phyloP scores from a whole-genome alignment of 345 rosid genomes.

The Lumnitzera littorea region DNA sequence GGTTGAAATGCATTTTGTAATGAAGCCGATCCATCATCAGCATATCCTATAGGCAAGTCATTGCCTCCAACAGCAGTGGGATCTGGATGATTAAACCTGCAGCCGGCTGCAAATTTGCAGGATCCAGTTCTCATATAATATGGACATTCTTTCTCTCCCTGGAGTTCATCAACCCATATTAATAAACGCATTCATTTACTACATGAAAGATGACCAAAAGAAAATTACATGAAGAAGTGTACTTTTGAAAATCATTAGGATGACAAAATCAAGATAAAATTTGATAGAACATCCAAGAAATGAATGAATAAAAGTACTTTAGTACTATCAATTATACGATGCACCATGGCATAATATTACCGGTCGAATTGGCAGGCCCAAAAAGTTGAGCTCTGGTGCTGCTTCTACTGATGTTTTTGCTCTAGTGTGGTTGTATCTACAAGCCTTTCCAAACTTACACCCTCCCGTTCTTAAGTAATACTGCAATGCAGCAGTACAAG shows the following conservation, averaged over 20 bases:
- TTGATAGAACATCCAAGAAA: too few relatives aligned
- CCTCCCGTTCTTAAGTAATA: slow-evolving; percentile 78
- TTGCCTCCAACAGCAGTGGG: slow-evolving; percentile 39
- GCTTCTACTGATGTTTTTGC: slow-evolving; percentile 22
- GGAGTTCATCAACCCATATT: slow-evolving; percentile 5
- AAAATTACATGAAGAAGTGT: too few relatives aligned
- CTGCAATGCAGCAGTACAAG: slow-evolving; percentile 24
- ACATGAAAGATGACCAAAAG: too few relatives aligned
- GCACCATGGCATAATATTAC: slow-evolving; percentile 12
- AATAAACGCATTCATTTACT: too few relatives aligned
- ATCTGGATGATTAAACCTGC: slow-evolving; percentile 85
- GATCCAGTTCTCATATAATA: slow-evolving; percentile 83
- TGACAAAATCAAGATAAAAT: too few relatives aligned
- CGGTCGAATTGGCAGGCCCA: slow-evolving; percentile 69
- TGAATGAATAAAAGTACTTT: too few relatives aligned
- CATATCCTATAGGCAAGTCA: slow-evolving; percentile 35
- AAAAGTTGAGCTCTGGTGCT: slow-evolving; percentile 52
- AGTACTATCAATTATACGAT: too few relatives aligned
- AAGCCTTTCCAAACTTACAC: slow-evolving; percentile 66
- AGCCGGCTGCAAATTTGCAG: slow-evolving; percentile 65
- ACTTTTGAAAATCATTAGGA: too few relatives aligned
- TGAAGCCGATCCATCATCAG: slow-evolving; percentile 43
- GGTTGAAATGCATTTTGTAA: slow-evolving; percentile 34
- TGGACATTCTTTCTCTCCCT: slow-evolving; percentile 71
- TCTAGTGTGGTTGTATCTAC: slow-evolving; percentile 59